Evolutionary conservation across 768 basidiomycete genomes (phyloP).

Genomic region (Hericium rajendrae): DNA sequence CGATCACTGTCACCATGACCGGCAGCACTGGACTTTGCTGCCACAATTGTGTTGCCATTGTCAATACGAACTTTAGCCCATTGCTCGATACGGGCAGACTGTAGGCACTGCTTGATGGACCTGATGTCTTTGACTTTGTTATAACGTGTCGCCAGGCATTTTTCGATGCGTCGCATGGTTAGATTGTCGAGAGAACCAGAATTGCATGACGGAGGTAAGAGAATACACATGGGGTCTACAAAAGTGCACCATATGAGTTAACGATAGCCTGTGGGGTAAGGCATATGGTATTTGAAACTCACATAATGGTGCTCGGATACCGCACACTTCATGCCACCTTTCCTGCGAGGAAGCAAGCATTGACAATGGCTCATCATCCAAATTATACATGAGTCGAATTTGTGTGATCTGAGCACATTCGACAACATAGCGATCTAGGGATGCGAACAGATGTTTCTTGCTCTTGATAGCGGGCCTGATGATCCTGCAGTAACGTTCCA

Average conservation of each 20-base stretch:
- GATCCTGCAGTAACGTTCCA: constrained; percentile 20
- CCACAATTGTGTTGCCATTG: background rate
- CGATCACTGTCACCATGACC: background rate
- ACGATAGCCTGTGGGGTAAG: background rate
- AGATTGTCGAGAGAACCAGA: background rate
- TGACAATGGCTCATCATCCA: background rate
- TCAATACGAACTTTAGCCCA: background rate
- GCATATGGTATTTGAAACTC: background rate
- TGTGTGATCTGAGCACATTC: background rate
- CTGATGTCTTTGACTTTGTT: background rate
- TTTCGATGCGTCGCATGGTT: background rate
- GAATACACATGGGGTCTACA: background rate
- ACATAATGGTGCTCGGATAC: too few species aligned
- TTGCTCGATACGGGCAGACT: background rate
- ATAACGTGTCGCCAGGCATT: background rate
- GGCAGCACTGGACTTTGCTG: background rate
- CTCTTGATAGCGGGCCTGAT: constrained; percentile 15
- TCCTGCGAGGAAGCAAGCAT: too few species aligned
- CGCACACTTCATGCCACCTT: too few species aligned
- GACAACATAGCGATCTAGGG: background rate
- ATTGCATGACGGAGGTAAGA: background rate
- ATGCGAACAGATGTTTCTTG: constrained; percentile 10
- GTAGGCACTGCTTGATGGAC: background rate
- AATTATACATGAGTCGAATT: background rate
- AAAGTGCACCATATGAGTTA: background rate